phyloP scores from a whole-genome alignment of 1,284 basidiomycete genomes.

The Ceratobasidium sp. region DNA sequence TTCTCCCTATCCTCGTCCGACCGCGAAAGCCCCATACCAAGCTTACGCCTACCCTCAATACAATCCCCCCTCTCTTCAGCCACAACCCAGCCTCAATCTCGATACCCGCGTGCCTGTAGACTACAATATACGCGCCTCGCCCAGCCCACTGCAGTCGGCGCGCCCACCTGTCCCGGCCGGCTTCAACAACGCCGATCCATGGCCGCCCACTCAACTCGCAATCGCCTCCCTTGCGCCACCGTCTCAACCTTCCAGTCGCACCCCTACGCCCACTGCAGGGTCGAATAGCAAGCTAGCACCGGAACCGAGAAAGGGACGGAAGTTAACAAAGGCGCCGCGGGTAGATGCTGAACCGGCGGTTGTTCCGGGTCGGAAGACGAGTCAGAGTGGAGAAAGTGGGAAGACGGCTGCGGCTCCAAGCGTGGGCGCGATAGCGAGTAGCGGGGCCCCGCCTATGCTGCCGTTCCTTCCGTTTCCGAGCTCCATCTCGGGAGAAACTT shows the following conservation, averaged over 20 bases:
- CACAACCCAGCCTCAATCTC: background rate
- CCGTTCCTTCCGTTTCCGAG: constrained; percentile 28
- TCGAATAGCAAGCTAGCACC: constrained; percentile 15
- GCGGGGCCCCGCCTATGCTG: constrained; percentile 6
- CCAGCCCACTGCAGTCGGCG: background rate
- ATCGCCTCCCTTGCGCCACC: constrained; percentile 26
- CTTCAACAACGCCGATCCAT: constrained; percentile 15
- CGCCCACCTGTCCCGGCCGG: constrained; percentile 8
- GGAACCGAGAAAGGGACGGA: constrained; percentile 31
- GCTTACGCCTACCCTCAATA: constrained; percentile 20
- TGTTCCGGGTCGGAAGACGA: constrained; percentile 6
- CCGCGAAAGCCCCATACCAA: constrained; percentile 9
- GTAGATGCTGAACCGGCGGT: constrained; percentile 9
- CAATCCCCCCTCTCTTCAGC: background rate
- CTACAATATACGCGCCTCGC: background rate
- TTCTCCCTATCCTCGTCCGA: constrained; percentile 3
- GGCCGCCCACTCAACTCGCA: constrained; percentile 27
- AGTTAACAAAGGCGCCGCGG: constrained; percentile 27
- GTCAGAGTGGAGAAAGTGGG: constrained; percentile 17
- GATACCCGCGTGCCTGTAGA: background rate
- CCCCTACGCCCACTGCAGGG: constrained; percentile 20
- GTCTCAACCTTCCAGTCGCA: constrained; percentile 16
- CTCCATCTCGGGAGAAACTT: constrained; percentile 1
- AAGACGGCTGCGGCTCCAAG: background rate
- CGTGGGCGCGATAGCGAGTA: background rate